Percentiles rank a stretch among this genome's conserved stretches.
These are phyloP conservation scores for Hypocreales sp. DNA, from an alignment of 2,329 filamentous ascomycete genomes.

Conservation along the genomic window DNA sequence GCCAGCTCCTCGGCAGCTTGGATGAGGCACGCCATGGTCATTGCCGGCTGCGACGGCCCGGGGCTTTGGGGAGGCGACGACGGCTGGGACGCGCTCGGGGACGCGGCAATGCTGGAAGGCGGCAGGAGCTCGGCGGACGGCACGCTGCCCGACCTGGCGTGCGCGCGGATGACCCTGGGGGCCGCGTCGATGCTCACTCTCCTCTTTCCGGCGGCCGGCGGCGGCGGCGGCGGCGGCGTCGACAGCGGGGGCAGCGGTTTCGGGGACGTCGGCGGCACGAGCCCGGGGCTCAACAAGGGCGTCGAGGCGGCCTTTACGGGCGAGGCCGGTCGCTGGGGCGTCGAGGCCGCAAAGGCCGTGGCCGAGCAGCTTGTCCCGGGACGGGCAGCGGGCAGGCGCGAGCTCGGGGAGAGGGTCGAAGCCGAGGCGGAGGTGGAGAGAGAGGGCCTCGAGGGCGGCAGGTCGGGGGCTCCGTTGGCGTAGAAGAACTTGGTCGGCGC, in stretches of 20 bases:
- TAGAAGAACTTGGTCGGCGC: slow-evolving; percentile 57
- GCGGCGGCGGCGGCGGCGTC: slow-evolving; percentile 18
- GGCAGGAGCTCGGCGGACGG: slow-evolving; percentile 19
- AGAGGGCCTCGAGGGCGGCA: slow-evolving; percentile 16
- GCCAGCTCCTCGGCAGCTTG: slow-evolving; percentile 37
- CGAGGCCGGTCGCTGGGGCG: slow-evolving; percentile 29
- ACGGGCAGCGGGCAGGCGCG: slow-evolving; percentile 25
- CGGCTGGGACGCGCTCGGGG: slow-evolving; percentile 15
- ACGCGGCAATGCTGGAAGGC: slow-evolving; percentile 18
- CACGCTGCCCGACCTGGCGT: slow-evolving; percentile 25
- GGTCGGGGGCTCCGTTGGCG: slow-evolving; percentile 47
- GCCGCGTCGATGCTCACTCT: slow-evolving; percentile 27
- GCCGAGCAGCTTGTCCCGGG: slow-evolving; percentile 17
- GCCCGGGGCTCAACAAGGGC: too few relatives aligned
- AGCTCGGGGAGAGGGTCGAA: slow-evolving; percentile 29
- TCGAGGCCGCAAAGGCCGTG: slow-evolving; percentile 6
- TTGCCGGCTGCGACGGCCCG: slow-evolving; percentile 14
- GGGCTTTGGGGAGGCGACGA: slow-evolving; percentile 21
- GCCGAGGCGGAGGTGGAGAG: slow-evolving; percentile 22
- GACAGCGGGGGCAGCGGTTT: too few relatives aligned
- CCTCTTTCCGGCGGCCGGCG: slow-evolving; percentile 16
- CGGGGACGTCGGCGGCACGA: too few relatives aligned
- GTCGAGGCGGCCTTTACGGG: slow-evolving; percentile 28
- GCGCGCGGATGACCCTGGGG: slow-evolving; percentile 17
- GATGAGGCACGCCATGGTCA: slow-evolving; percentile 39